Evolutionary conservation across 805 yeast genomes (phyloP).

Genomic region (Candida dajiaensis): DNA sequence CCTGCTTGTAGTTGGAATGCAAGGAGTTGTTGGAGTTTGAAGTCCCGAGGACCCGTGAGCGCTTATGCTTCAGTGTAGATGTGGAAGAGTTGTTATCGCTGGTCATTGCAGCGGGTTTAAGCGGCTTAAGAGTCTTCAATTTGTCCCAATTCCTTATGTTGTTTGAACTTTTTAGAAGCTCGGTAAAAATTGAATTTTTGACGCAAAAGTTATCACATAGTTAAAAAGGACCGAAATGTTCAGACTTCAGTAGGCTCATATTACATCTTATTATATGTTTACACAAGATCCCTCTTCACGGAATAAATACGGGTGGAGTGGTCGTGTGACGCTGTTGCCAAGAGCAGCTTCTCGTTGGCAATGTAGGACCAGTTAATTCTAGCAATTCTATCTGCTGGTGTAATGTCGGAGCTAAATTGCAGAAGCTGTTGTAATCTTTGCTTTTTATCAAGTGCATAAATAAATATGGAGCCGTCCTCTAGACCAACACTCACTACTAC

Average conservation of each 20-base stretch:
- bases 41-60: neutral
- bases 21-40: neutral
- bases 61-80: neutral
- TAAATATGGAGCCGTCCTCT: constrained; percentile 56
- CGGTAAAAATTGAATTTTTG: neutral
- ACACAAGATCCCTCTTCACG: constrained; percentile 8
- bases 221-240: too few relatives aligned
- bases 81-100: neutral
- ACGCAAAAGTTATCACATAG: neutral
- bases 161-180: neutral
- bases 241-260: too few relatives aligned
- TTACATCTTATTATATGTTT: neutral
- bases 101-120: neutral
- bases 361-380: constrained; percentile 51
- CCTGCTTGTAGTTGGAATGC: neutral
- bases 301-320: constrained; percentile 43
- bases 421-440: constrained; percentile 24
- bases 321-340: constrained; percentile 66
- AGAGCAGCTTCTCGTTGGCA: constrained; percentile 23
- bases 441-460: constrained; percentile 33
- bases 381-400: constrained; percentile 60
- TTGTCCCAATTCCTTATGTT: neutral
- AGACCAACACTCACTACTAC: constrained; percentile 55
- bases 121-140: neutral
- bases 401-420: constrained; percentile 31